Evolutionary conservation across 2,329 filamentous ascomycete genomes (phyloP), one percentile per base, ranked within the genome.

Genomic region (Arthrobotrys sinensis): DNA sequence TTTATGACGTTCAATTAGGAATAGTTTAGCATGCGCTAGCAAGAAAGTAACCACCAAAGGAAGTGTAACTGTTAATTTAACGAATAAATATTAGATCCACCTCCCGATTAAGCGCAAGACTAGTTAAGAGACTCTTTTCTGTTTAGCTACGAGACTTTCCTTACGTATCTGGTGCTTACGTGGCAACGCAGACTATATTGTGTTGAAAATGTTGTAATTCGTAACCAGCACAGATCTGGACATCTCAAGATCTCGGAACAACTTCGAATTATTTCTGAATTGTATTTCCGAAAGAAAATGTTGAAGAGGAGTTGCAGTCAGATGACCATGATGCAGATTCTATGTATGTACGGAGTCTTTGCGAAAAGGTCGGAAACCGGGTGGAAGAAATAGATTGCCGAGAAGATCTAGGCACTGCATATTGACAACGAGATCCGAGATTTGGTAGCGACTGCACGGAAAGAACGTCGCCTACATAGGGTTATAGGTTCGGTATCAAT

Each of bases 361-460:
- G 12, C 36, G 10, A 60, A 43, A 60, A 16, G 36, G 10, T 32
- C 24, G 55, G 36, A 60, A 60, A 1, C 55, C 34, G 55, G 24
- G 43, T 60, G 16, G 5, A 43, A 21, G 34, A 14, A 32, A 14
- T 16, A 60, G 55, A 60, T 60, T 60, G 55, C 55, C 55, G 55
- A 60, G 55, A 55, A 16, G 28, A 40, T 60, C 55, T 60, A 16
- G 55, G 55, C 55, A 43, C n/a, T 60, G 55, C 36, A 60, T 57
- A 43, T 40, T 28, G 36, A 60, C 19, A 19, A 60, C 19, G 19
- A 48, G 45, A 60, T 43, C 55, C 36, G 55, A 60, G 55, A 19
- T 60, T n/a, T 43, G 55, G 55, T 60, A 60, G 55, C 55, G 55
- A 60, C 36, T 24, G 19, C 28, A 60, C 43, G 19, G 40, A 64